Evolutionary conservation across 202 grass and related monocot species (phyloP).

Genomic region (Cymbopogon flexuosus): DNA sequence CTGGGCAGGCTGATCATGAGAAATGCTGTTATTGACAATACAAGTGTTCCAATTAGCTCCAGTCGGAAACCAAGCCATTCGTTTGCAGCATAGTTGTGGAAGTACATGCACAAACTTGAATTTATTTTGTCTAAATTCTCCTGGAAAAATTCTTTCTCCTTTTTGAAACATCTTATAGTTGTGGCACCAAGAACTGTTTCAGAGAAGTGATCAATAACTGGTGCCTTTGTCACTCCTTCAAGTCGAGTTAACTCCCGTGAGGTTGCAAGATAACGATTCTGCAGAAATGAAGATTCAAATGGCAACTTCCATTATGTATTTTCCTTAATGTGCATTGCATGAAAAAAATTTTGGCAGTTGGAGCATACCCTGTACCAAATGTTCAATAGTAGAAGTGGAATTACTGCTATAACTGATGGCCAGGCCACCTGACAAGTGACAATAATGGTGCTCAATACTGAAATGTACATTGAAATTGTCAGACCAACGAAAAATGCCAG

Average conservation of each 20-base stretch:
- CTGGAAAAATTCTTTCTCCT: slow-evolving; percentile 46
- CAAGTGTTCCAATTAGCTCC: slow-evolving; percentile 53
- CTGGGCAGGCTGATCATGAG: slow-evolving; percentile 53
- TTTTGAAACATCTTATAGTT: slow-evolving; percentile 54
- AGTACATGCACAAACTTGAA: slow-evolving; percentile 48
- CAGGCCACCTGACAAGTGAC: slow-evolving; percentile 68
- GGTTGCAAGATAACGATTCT: slow-evolving; percentile 50
- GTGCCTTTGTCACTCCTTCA: slow-evolving; percentile 52
- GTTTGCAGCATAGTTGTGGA: slow-evolving; percentile 57
- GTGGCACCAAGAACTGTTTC: slow-evolving; percentile 48
- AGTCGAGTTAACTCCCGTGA: slow-evolving; percentile 58
- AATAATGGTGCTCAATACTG: slow-evolving; percentile 48
- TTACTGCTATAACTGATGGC: slow-evolving; percentile 58
- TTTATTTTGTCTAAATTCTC: slow-evolving; percentile 42
- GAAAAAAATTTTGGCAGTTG: not conserved
- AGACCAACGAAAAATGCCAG: slow-evolving; percentile 60
- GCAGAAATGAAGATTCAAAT: not conserved
- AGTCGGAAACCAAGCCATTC: slow-evolving; percentile 67
- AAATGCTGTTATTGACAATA: slow-evolving; percentile 47
- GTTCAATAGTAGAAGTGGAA: slow-evolving; percentile 43
- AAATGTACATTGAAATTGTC: slow-evolving; percentile 58
- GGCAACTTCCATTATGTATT: not conserved
- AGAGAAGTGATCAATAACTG: slow-evolving; percentile 59
- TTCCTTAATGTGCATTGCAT: not conserved
- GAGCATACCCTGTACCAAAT: slow-evolving; percentile 63